A percentile compares a stretch with the other conserved stretches of the same genome.
Conservation (phyloP, 1,284 basidiomycete species). For the Polyporus tsugae region DNA sequence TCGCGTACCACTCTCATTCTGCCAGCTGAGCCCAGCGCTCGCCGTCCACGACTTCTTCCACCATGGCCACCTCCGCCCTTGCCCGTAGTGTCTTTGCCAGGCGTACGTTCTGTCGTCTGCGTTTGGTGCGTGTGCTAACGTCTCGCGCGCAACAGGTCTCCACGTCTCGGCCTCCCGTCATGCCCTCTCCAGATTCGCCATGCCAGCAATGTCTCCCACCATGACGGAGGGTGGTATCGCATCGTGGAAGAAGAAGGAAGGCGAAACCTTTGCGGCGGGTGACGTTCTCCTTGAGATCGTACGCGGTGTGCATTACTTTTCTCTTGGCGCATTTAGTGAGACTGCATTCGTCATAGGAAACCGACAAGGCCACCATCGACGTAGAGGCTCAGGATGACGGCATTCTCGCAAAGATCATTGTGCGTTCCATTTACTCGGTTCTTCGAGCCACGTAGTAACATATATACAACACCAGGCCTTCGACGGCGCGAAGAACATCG, state of each 20-base stretch:
- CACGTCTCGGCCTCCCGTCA: slow-evolving; percentile 81
- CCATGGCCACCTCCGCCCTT: slow-evolving; percentile 67
- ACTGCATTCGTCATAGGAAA: slow-evolving; percentile 71
- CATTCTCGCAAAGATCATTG: slow-evolving; percentile 91
- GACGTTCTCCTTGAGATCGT: slow-evolving; percentile 97
- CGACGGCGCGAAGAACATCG: slow-evolving; percentile 89
- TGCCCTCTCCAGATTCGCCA: slow-evolving; percentile 90
- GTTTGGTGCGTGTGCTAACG: slow-evolving; percentile 14
- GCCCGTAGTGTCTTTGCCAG: slow-evolving; percentile 71
- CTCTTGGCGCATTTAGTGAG: slow-evolving; percentile 10
- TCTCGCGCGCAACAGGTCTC: slow-evolving; percentile 61
- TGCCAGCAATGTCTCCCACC: slow-evolving; percentile 99
- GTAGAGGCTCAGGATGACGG: slow-evolving; percentile 99
- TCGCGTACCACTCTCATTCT: slow-evolving; percentile 31
- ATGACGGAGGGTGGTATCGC: slow-evolving; percentile 99
- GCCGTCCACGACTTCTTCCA: slow-evolving; percentile 29
- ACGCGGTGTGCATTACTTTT: slow-evolving; percentile 39
- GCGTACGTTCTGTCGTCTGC: slow-evolving; percentile 52
- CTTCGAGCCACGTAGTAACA: slow-evolving; percentile 9
- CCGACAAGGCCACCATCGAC: slow-evolving; percentile 99
- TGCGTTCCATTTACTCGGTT: slow-evolving; percentile 43
- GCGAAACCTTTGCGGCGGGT: slow-evolving; percentile 88
- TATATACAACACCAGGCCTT: slow-evolving; percentile 55
- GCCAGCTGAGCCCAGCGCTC: slow-evolving; percentile 33
- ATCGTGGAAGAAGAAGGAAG: slow-evolving; percentile 97